A percentile compares a stretch with the other conserved stretches of the same genome.
These are phyloP conservation scores for Puccinia polysora DNA, from an alignment of 1,284 basidiomycete species.

Conservation along the genomic window DNA sequence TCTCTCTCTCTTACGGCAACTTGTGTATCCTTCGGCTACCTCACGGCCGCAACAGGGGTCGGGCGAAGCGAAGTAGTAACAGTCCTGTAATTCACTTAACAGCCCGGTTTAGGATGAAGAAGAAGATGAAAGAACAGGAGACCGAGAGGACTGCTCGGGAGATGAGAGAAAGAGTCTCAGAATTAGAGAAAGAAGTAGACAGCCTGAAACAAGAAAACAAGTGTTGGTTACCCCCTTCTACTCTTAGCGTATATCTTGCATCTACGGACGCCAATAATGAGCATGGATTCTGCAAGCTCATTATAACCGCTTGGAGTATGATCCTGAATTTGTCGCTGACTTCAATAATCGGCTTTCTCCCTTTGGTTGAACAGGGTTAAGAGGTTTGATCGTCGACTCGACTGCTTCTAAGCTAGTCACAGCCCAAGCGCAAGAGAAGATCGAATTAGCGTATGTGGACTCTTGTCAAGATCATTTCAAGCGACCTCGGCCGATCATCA, in stretches of 20 bases:
- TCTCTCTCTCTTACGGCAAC: neutral
- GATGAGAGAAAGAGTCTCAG: constrained; percentile 36
- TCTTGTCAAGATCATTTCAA: neutral
- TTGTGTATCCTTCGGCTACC: neutral
- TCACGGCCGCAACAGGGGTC: neutral
- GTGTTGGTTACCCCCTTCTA: constrained; percentile 19
- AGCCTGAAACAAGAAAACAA: constrained; percentile 43
- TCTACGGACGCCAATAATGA: too few species aligned
- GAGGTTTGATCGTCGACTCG: constrained; percentile 40
- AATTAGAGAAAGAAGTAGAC: constrained; percentile 42
- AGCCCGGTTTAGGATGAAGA: constrained; percentile 44
- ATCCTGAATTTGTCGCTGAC: too few species aligned
- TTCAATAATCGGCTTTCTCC: neutral
- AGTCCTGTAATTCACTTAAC: neutral
- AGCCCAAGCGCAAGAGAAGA: constrained; percentile 2
- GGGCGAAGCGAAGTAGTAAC: too few species aligned
- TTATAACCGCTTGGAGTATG: too few species aligned
- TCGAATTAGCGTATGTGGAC: constrained; percentile 6
- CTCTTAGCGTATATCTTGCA: neutral
- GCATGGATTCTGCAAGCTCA: too few species aligned
- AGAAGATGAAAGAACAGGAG: constrained; percentile 44
- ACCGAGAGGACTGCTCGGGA: constrained; percentile 34
- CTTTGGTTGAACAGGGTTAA: constrained; percentile 26
- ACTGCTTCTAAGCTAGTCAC: constrained; percentile 23
- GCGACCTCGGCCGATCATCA: constrained; percentile 1